These are phyloP conservation scores for Aspergillus sclerotioniger DNA, from an alignment of 495 filamentous ascomycete species.

Conservation along the genomic window DNA sequence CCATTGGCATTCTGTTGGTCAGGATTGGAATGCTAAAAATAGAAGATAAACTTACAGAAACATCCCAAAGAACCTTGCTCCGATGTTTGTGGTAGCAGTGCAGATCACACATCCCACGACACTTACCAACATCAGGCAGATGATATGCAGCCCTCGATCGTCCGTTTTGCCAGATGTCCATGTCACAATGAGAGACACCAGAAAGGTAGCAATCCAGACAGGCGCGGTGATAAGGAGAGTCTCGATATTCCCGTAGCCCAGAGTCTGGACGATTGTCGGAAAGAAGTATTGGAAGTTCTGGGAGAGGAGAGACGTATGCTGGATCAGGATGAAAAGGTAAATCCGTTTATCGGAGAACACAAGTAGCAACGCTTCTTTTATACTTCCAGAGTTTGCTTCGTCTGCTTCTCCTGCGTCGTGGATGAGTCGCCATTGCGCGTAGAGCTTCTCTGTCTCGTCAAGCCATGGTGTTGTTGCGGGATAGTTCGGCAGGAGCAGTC, in stretches of 20 bases:
- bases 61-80: slow-evolving; percentile 72
- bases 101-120: slow-evolving; percentile 70
- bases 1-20: slow-evolving; percentile 42
- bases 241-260: slow-evolving; percentile 61
- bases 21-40: slow-evolving; percentile 3
- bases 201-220: slow-evolving; percentile 70
- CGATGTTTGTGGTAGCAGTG: slow-evolving; percentile 61
- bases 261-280: slow-evolving; percentile 72
- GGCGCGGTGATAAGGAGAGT: slow-evolving; percentile 75
- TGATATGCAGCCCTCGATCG: slow-evolving; percentile 74
- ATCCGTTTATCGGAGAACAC: slow-evolving; percentile 36
- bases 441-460: slow-evolving; percentile 60
- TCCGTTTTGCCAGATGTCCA: slow-evolving; percentile 73
- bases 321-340: slow-evolving; percentile 37
- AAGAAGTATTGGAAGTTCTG: slow-evolving; percentile 80
- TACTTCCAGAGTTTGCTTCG: slow-evolving; percentile 23
- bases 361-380: slow-evolving; percentile 27
- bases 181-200: slow-evolving; percentile 67
- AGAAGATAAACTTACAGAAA: slow-evolving; percentile 58
- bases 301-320: slow-evolving; percentile 35
- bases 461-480: slow-evolving; percentile 75
- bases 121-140: slow-evolving; percentile 61
- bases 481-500: slow-evolving; percentile 73
- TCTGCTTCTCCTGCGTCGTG: slow-evolving; percentile 79
- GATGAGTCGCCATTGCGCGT: slow-evolving; percentile 69